phyloP scores from a whole-genome alignment of 2,329 filamentous ascomycete species.

The Pseudophaeomoniella oleicola region DNA sequence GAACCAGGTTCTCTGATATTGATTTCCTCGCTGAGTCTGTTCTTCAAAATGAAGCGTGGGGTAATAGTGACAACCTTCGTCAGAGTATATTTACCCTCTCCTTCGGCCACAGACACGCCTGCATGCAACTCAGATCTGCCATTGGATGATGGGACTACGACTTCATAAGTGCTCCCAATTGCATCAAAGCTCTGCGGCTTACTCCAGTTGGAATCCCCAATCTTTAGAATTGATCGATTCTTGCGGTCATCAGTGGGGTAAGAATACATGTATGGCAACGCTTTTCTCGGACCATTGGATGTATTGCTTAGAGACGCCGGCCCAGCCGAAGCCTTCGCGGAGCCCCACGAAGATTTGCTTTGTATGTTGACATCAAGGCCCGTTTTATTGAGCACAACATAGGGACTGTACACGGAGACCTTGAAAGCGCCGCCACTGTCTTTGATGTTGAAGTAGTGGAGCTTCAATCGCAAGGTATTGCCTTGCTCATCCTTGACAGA shows the following conservation, averaged over 20 bases:
- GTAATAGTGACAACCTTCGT: slow-evolving; percentile 90
- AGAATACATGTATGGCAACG: slow-evolving; percentile 90
- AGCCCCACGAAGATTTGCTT: slow-evolving; percentile 76
- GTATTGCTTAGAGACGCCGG: slow-evolving; percentile 49
- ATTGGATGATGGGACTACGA: slow-evolving; percentile 60
- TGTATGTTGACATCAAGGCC: slow-evolving; percentile 77
- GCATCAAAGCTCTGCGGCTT: slow-evolving; percentile 97
- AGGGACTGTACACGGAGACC: slow-evolving; percentile 87
- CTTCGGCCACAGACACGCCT: slow-evolving; percentile 75
- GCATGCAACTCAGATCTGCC: slow-evolving; percentile 74
- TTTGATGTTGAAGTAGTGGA: slow-evolving; percentile 84
- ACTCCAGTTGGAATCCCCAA: slow-evolving; percentile 88
- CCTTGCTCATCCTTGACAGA: slow-evolving; percentile 75
- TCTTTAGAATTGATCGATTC: slow-evolving; percentile 75
- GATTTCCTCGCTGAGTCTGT: slow-evolving; percentile 77
- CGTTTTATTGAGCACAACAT: slow-evolving; percentile 89
- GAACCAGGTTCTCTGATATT: slow-evolving; percentile 86
- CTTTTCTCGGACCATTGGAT: slow-evolving; percentile 46
- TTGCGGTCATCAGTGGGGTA: slow-evolving; percentile 77
- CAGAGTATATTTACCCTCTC: slow-evolving; percentile 94
- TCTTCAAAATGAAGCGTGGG: slow-evolving; percentile 85
- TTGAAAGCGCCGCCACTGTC: slow-evolving; percentile 92
- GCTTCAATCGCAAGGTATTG: slow-evolving; percentile 60
- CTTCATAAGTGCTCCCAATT: slow-evolving; percentile 82
- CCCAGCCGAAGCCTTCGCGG: slow-evolving; percentile 68